These are phyloP conservation scores for Gynostemma pentaphyllum DNA, from an alignment of 306 rosid species.

Conservation along the genomic window DNA sequence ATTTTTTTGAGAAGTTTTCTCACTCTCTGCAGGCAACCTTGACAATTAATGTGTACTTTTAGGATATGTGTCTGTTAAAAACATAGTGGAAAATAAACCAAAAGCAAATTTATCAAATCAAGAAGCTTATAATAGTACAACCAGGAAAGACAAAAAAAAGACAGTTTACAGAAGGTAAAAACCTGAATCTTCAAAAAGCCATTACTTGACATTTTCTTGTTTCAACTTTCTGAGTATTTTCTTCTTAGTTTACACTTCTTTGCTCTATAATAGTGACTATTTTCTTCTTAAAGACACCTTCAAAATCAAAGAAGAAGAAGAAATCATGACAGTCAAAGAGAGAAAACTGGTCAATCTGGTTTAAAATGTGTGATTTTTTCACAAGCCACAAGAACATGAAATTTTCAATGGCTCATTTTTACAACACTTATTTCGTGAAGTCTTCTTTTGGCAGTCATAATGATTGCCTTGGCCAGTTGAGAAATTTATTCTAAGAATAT, in stretches of 20 bases:
- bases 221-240: no score
- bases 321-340: background rate
- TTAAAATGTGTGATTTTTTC: background rate
- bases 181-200: background rate
- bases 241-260: no score
- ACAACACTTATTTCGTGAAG: no score
- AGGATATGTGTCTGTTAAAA: slow-evolving; percentile 30
- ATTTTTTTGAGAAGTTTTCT: slow-evolving; percentile 32
- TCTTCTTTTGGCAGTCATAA: no score
- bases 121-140: background rate
- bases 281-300: no score
- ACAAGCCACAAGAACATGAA: no score
- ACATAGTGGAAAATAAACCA: background rate
- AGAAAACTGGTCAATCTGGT: background rate
- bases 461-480: no score
- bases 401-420: no score
- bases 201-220: background rate
- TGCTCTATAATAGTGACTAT: no score
- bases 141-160: background rate
- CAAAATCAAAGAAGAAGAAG: background rate
- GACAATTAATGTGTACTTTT: slow-evolving; percentile 45
- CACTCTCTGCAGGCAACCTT: slow-evolving; percentile 42
- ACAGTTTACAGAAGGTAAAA: background rate
- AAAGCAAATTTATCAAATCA: background rate
- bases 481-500: no score